Evolutionary conservation across 305 asterid genomes (phyloP).

Genomic region (Solanum aculeatissimum): DNA sequence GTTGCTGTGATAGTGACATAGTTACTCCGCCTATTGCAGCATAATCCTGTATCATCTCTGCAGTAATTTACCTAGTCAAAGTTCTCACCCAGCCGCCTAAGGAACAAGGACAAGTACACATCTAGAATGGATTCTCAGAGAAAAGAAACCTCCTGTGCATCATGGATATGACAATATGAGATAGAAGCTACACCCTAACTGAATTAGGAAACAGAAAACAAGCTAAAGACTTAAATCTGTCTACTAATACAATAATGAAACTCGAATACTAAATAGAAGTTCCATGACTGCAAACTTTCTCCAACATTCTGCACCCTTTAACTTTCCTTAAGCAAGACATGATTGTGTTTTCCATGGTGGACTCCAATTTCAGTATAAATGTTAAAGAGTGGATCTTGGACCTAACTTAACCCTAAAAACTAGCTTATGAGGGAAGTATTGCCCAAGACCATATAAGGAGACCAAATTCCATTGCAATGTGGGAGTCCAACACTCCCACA

Average conservation of each 20-base stretch:
- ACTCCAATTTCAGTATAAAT: background rate
- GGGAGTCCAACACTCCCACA: background rate
- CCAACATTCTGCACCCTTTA: background rate
- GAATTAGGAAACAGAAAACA: background rate
- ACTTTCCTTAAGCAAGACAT: background rate
- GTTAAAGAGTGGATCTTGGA: background rate
- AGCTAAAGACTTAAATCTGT: background rate
- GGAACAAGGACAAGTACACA: background rate
- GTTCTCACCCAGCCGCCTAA: background rate
- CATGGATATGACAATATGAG: background rate
- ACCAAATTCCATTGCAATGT: background rate
- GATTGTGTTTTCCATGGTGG: background rate
- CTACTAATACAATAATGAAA: background rate
- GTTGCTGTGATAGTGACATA: background rate
- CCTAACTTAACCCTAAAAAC: background rate
- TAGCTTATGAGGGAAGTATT: background rate
- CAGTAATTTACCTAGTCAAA: background rate
- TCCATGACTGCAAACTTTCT: background rate
- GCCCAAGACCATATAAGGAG: background rate
- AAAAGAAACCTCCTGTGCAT: background rate
- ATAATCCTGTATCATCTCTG: background rate
- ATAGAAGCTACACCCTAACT: background rate
- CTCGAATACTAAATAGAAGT: background rate
- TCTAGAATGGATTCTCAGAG: background rate
- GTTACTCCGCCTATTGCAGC: background rate